These are phyloP conservation scores for Megacollybia marginata DNA, from an alignment of 768 basidiomycete genomes.

Conservation along the genomic window DNA sequence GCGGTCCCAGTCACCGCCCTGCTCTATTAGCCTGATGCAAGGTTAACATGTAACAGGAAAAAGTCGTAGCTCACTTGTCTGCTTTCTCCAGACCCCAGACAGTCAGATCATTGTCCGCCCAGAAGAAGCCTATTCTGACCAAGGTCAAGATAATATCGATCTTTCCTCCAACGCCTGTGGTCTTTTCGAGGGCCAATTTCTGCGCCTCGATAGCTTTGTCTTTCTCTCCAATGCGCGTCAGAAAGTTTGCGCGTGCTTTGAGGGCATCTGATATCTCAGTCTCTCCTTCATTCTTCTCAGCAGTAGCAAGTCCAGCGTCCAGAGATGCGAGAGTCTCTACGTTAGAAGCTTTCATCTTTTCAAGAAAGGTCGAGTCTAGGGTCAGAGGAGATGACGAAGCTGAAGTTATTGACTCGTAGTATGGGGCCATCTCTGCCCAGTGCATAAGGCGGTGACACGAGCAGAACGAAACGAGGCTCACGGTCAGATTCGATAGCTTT, in stretches of 20 bases:
- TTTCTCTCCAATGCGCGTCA: constrained; percentile 92
- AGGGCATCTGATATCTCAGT: constrained; percentile 88
- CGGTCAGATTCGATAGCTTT: constrained; percentile 76
- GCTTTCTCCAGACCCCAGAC: constrained; percentile 69
- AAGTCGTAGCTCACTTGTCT: constrained; percentile 52
- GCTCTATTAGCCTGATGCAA: constrained; percentile 67
- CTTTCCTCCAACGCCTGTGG: constrained; percentile 83
- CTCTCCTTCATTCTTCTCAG: constrained; percentile 87
- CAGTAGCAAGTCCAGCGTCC: constrained; percentile 75
- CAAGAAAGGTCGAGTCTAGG: constrained; percentile 45
- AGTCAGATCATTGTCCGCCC: constrained; percentile 68
- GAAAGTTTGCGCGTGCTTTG: constrained; percentile 75
- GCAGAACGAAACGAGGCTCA: constrained; percentile 24
- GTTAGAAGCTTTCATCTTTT: constrained; percentile 62
- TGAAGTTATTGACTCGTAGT: constrained; percentile 55
- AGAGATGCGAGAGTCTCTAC: constrained; percentile 62
- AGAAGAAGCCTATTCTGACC: constrained; percentile 88
- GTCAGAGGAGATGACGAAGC: constrained; percentile 37
- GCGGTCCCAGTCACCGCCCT: constrained; percentile 98
- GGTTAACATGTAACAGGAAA: background rate
- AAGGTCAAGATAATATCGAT: constrained; percentile 91
- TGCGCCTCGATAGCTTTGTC: constrained; percentile 78
- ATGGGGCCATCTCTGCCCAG: constrained; percentile 78
- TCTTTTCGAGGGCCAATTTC: constrained; percentile 81
- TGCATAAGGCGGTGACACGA: background rate